Base-by-base conservation (phyloP, 306 rosid genomes). In the Glycine latifolia region DNA sequence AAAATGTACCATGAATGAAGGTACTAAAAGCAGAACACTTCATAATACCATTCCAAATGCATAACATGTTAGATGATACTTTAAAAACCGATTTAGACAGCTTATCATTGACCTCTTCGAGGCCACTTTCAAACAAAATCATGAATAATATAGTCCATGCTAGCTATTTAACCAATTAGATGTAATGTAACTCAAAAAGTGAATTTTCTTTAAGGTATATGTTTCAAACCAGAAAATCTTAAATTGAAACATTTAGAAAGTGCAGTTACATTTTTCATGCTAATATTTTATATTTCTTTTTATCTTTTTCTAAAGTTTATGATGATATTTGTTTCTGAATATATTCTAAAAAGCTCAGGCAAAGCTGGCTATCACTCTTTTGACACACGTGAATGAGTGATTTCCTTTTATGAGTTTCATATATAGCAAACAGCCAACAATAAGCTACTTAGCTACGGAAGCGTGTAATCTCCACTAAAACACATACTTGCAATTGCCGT, bases 381-480 rank as follows among this genome's bases (percentile, higher is more conserved):
- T 31, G 67, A 3, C 67, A 61, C 15, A 31, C 4, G 15, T 61
- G 43, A 61, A 61, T 8, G 35, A 17, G 35, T 59, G 31, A 10
- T 37, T 37, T 13, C 11, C 47, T 17, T 31, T 60, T 31, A 11
- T 39, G 47, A 63, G 43, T 62, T 62, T 63, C 70, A 13, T 63
- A 12, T 20, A 20, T 20, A 20, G 71, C 68, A 59, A 67, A 72
- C 84, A 59, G 14, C 84, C 67, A 67, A 67, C 17, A 74, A 56
- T 33, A 48, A 58, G 76, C 50, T 78, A 6, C 4, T 66, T 72
- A 70, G 20, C 20, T 20, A 20, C 20, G 20, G 20, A 72, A 44
- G 73, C 78, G 68, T 76, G 77, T 43, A 41, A 16, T 15, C 53
- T 77, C 86, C 86, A 62, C 44, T 61, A 10, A 31, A 56, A 16